Base-by-base conservation (phyloP, 176 grass and related monocot genomes). In the Oryza officinalis region DNA sequence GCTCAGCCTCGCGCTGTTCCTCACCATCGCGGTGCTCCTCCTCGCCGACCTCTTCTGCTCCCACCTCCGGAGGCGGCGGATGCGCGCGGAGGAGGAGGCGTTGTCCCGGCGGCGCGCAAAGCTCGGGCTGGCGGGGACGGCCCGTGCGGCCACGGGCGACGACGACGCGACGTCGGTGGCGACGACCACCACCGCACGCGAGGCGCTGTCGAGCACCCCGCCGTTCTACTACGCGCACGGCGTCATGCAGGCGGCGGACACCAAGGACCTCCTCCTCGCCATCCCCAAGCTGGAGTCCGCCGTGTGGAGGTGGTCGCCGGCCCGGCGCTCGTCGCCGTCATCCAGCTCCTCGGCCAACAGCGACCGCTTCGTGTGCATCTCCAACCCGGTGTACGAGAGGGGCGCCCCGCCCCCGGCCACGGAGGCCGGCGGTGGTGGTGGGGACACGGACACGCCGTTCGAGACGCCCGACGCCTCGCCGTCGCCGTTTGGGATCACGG, bases 141-240 rank as follows among this genome's bases (percentile, higher is more conserved):
- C 26, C 18, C 52, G 52, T 0, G 52, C 73, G 4, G 38, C 32
- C 65, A 15, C 74, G 2, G 49, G 15, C 35, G 72, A 78, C 32
- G 84, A 67, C 27, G 74, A 57, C 52, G 52, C 18, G 49, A 2
- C 17, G 33, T 90, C 80, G 27, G 74, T 83, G 47, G 80, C 75
- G 9, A 83, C 80, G 13, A 66, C 82, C 2, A 77, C 77, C 10
- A 22, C 52, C 4, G 38, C 57, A 18, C 83, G n/a, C 59, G 84
- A 74, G 74, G 88, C 84, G 69, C 84, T 90, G 49, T n/a, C 80
- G 15, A 30, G 75, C 84, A 87, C 88, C 49, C 75, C 84, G 69
- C 84, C 88, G 13, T 90, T 87, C 80, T 90, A 90, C 75, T 90
- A 90, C 80, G 75, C 80, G 75, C 89, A 90, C 38, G 88, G 80